Evolutionary conservation across 2,329 filamentous ascomycete species (phyloP), one percentile per base, ranked within the genome.

Genomic region (Immersiporthe knoxdaviesiana): DNA sequence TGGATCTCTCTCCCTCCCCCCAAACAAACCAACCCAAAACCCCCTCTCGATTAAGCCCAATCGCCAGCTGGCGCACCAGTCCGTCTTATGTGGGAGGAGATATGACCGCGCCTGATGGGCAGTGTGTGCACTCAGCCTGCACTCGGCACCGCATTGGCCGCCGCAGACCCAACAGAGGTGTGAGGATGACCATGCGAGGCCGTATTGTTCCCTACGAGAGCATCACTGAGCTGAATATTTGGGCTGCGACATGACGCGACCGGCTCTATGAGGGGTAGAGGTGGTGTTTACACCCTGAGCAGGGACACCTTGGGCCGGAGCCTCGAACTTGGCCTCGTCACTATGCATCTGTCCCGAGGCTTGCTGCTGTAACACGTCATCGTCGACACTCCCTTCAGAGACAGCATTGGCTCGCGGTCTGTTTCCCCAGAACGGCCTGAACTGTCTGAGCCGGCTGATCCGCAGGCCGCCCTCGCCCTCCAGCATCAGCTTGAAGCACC

Each of bases 401-500:
- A 32, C 27, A 18, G 27, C 39, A 50, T 32, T 30, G 12, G 61
- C 37, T 5, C 61, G 37, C 8, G 27, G 50, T 41, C 47, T 37
- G 1, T 39, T 65, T 30, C 52, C 50, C n/a, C 24, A 12, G 35
- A 37, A 24, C n/a, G 47, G n/a, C 47, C 32, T 30, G 16, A 37
- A 8, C 5, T 27, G 21, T 24, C 37, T 52, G 61, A 54, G 18
- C 24, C 30, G 44, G 21, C 32, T 39, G 21, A 54, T 10, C 16
- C 14, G 47, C 44, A 54, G 44, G 24, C 65, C 60, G 35, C 72
- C 74, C 35, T 74, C 69, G 11, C 70, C 63, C 41, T 67, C 30
- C 5, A 72, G 72, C 70, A 72, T 68, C 12, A 62, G 67, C 54
- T 61, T 47, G 64, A 77, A 75, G 70, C 75, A 77, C 37, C 77